Evolutionary conservation across 2,329 filamentous ascomycete genomes (phyloP), one percentile per base, ranked within the genome.

Genomic region (Exophiala viscosa): DNA sequence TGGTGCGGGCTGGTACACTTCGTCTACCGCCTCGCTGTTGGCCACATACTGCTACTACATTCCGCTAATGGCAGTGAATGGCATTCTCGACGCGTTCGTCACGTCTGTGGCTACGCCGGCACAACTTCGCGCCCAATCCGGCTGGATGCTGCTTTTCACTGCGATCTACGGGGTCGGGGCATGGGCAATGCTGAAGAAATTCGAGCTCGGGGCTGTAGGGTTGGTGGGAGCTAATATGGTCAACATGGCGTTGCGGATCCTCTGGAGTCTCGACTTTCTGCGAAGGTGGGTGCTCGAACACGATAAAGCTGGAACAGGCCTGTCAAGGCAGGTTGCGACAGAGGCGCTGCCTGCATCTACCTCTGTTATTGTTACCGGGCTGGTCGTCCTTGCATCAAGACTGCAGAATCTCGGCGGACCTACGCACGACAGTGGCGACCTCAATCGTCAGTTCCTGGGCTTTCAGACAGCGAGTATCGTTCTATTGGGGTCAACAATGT

Each of bases 31-130:
- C 5, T 70, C 78, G 7, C 85, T 93, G 3, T 78, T 99, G 5
- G 83, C 85, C 0, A 80, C 79, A 0, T 99, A 96, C 70, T 91
- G 89, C 73, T 90, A 90, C 69, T 97, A 96, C 72, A 88, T 99
- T 54, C 93, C 93, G 0, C 83, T 97, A 20, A 79, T 97, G 3
- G 93, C 92, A 2, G 74, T 95, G 63, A 99, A 99, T 65, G 93
- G 93, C 46, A 82, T 97, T 17, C 83, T 87, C 1, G 93, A 99
- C 71, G 89, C 90, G 0, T 97, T 99, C 63, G 91, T 97, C 13
- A 86, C 91, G 1, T 90, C 89, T 2, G 88, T 95, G 1, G 91
- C 92, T 0, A 85, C 81, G 0, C 80, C 89, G 58, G 70, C 77
- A 3, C 80, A 97, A 60, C 81, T 99, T 2, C 83, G 89, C 58